These are phyloP conservation scores for Catharanthus roseus DNA, from an alignment of 257 asterid genomes.

Conservation along the genomic window DNA sequence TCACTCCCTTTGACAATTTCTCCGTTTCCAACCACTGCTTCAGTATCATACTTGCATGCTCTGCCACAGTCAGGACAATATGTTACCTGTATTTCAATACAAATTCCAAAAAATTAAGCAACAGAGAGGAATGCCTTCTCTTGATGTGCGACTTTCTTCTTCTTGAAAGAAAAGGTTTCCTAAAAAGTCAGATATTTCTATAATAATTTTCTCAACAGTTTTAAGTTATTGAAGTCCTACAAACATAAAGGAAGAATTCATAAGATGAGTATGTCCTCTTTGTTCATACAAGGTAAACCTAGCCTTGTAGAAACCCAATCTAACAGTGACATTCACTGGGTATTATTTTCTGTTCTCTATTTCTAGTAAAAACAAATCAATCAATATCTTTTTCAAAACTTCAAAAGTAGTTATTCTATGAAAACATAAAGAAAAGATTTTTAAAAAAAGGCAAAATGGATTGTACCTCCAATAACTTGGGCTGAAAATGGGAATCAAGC, in stretches of 20 bases:
- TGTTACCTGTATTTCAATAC: slow-evolving; percentile 53
- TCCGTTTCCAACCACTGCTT: slow-evolving; percentile 44
- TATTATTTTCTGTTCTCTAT: background rate
- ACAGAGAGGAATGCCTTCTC: background rate
- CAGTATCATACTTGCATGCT: slow-evolving; percentile 79
- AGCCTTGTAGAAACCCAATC: background rate
- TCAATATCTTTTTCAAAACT: background rate
- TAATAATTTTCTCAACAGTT: background rate
- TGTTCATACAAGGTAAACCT: background rate
- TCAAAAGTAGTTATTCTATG: background rate
- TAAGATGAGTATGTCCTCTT: background rate
- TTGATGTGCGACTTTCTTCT: no score
- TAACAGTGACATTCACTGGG: background rate
- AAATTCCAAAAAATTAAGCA: slow-evolving; percentile 8
- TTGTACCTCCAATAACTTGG: slow-evolving; percentile 80
- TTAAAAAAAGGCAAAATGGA: background rate
- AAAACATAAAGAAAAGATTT: background rate
- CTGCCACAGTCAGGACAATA: slow-evolving; percentile 93
- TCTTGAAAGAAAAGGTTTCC: background rate
- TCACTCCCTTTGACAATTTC: slow-evolving; percentile 54
- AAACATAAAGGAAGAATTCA: background rate
- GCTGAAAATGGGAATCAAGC: slow-evolving; percentile 67
- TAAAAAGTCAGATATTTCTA: background rate
- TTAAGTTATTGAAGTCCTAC: background rate
- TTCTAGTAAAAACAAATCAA: background rate